Evolutionary conservation across 2,329 filamentous ascomycete genomes (phyloP), one percentile per base, ranked within the genome.

Genomic region (Colletotrichum gloeosporioides): DNA sequence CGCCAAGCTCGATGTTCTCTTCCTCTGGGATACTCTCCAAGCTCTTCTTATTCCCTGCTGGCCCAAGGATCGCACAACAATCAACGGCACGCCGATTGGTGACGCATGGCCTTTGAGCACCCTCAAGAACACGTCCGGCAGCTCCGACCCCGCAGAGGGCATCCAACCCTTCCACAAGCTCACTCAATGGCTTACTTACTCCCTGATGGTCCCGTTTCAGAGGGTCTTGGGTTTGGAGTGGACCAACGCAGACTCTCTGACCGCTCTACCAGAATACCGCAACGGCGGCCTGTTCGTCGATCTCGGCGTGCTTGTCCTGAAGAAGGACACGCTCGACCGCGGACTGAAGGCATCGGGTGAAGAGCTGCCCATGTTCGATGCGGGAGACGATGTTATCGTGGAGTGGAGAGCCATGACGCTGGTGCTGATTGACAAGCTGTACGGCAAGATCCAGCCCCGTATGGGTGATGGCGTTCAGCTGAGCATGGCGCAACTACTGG

Each of bases 171-270:
- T 98, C 87, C 96, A 98, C 88, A 98, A 98, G 86, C 90, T 98
- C 44, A 98, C 96, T 0, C 96, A 98, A 84, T 98, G 96, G 96
- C 93, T 98, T 72, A 95, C 94, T 66, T 98, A 98, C 86, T 98
- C 95, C 4, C 90, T 98, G 72, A 98, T 98, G 95, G 93, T 96
- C 29, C 96, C 96, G 0, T 98, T 98, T 93, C 92, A 93, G 72
- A 94, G 92, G 78, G 85, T 98, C 27, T 92, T 98, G 80, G 91
- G 94, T 73, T 93, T 98, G 75, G 92, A 95, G 79, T 97, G 97
- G 83, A 92, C 94, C 4, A 95, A 95, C 59, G 92, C 92, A 3
- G 95, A 98, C 77, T 89, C 98, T 8, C 89, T 98, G 78, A 98
- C 96, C 1, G 96, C 95, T 27, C 88, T 98, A 5, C 96, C 96